Evolutionary conservation across 2,329 filamentous ascomycete species (phyloP), one percentile per base, ranked within the genome.

Genomic region (Aureobasidium mangrovei): DNA sequence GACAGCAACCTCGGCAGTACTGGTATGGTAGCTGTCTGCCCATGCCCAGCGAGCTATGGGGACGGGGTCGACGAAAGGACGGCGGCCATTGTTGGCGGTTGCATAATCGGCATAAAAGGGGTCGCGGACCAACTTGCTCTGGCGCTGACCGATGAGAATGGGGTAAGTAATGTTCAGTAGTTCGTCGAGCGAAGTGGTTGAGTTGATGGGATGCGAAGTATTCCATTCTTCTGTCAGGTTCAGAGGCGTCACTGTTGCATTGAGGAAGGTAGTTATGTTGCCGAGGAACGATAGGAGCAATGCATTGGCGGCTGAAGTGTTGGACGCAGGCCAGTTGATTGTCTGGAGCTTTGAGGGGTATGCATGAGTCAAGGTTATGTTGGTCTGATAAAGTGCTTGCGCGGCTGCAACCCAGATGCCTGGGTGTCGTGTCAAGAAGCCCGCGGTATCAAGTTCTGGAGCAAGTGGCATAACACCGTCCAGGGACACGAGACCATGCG

Each of bases 21-120:
- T 66, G 2, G 69, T 63, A 1, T 68, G 65, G 35, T 69, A 67
- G 1, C 66, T 67, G 33, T 73, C 70, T 2, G 72, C 76, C 63
- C 70, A 79, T 7, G 65, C 66, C 73, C 75, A 78, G 8, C 77
- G 72, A 0, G 68, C 67, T 1, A 75, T 58, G 1, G 77, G 76
- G 0, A 71, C 69, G 0, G 77, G 76, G 53, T 78, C 72, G 40
- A 80, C 67, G 49, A 77, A 77, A 0, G 77, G 77, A 1, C 59
- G 62, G 4, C 73, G 70, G 2, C 74, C 75, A 32, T 70, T 67
- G 56, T 78, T 64, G 0, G 64, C 66, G 1, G 71, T 70, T 1
- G 72, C 74, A 57, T 78, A 79, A 58, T 76, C 74, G 4, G 65
- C 66, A 56, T 75, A 77, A 60, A 78, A 78, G 0, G 75, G 73